Conservation (phyloP, 345 rosid species). For the Xanthoceras sorbifolium region DNA sequence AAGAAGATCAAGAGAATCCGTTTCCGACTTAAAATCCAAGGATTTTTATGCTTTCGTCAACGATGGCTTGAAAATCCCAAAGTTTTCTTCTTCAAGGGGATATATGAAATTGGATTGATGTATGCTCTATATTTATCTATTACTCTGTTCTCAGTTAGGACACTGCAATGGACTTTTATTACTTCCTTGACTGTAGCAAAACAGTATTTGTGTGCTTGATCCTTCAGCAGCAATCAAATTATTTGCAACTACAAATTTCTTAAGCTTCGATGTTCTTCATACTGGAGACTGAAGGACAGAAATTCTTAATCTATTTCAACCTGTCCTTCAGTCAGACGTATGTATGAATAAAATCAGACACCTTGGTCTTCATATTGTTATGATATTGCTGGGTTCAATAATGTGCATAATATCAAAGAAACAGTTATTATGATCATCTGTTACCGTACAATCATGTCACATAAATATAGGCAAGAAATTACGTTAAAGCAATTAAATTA, state of each 20-base stretch:
- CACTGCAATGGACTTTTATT: neutral
- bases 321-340: neutral
- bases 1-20: conserved; percentile 59
- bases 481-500: neutral
- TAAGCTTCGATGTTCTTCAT: neutral
- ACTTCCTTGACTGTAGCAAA: neutral
- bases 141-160: neutral
- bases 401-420: neutral
- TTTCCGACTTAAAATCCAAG: conserved; percentile 63
- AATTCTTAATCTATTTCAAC: neutral
- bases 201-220: conserved; percentile 3
- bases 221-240: neutral
- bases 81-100: conserved; percentile 48
- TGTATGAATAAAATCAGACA: neutral
- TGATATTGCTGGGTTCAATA: neutral
- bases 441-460: neutral
- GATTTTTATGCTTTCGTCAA: conserved; percentile 55
- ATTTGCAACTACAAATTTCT: neutral
- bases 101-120: conserved; percentile 52
- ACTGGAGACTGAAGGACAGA: neutral
- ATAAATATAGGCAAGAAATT: neutral
- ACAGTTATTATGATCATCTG: neutral
- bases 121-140: neutral
- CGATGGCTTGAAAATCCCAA: conserved; percentile 58
- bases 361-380: neutral